These are phyloP conservation scores for Apiosordaria backusii DNA, from an alignment of 495 filamentous ascomycete genomes.

Conservation along the genomic window DNA sequence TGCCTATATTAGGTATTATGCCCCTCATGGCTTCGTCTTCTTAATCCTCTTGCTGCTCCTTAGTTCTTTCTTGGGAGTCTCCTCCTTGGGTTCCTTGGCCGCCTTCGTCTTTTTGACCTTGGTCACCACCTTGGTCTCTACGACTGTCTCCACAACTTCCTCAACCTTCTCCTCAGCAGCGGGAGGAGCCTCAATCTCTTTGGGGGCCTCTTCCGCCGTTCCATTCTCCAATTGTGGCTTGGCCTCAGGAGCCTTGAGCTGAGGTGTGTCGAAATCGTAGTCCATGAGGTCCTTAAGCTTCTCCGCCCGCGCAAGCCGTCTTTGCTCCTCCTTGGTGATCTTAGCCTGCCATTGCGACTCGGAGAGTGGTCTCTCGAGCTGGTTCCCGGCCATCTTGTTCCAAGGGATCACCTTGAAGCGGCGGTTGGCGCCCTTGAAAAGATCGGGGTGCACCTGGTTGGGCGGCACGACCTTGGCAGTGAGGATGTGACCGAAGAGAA, in stretches of 20 bases:
- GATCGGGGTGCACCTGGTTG: constrained; percentile 70
- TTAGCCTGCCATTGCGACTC: constrained; percentile 73
- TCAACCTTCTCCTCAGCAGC: constrained; percentile 19
- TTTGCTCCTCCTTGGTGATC: constrained; percentile 65
- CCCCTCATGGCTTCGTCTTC: constrained; percentile 35
- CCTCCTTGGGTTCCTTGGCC: constrained; percentile 16
- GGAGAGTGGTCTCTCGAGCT: constrained; percentile 61
- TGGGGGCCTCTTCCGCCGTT: constrained; percentile 25
- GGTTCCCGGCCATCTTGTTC: constrained; percentile 74
- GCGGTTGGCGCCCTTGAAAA: constrained; percentile 84
- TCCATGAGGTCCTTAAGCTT: constrained; percentile 70
- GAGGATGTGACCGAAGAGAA: constrained; percentile 88
- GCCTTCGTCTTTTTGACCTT: constrained; percentile 9
- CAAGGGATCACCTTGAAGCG: constrained; percentile 84
- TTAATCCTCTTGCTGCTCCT: constrained; percentile 33
- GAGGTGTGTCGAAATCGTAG: constrained; percentile 77
- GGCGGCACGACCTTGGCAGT: constrained; percentile 74
- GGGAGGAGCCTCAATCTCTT: constrained; percentile 30
- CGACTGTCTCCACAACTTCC: constrained; percentile 16
- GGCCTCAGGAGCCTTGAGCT: constrained; percentile 59
- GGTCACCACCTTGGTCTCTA: constrained; percentile 12
- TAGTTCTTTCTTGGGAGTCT: constrained; percentile 20
- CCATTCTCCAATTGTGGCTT: constrained; percentile 38
- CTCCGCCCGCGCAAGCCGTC: constrained; percentile 60
- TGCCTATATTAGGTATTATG: constrained; percentile 8